Evolutionary conservation across 2,329 filamentous ascomycete species (phyloP), one percentile per base, ranked within the genome.

Genomic region (Aureobasidium mangrovei): DNA sequence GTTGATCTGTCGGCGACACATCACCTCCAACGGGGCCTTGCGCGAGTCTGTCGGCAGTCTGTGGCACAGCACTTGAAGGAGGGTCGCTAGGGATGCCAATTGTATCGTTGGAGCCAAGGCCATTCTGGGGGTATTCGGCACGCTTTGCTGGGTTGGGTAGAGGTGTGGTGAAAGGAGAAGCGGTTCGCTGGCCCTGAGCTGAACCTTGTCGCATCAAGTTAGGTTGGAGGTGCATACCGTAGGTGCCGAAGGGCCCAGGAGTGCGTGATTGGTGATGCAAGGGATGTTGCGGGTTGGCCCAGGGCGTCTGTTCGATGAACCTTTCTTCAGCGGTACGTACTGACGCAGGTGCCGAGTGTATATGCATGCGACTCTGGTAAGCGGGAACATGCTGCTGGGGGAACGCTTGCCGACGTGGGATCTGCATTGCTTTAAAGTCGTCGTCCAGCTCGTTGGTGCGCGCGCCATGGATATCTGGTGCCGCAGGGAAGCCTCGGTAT

Each of bases 401-500:
- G 35, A 56, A 59, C 3, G 60, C 53, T 43, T 56, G 57, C 32
- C 42, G 39, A 26, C 54, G 54, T 28, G 54, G 33, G 27, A 52
- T 54, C 7, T 57, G 44, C 77, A 98, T 96, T 61, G 86, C 86
- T 67, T 86, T 84, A 59, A 97, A 75, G 71, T 98, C 93, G 47
- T 91, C 85, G 54, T 95, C 88, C 44, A 93, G 72, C 64, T 96
- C 89, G 8, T 79, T 75, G 26, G 79, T 70, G 36, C 85, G 84
- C 28, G 88, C 86, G 40, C 86, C 80, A 56, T 77, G 77, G 70
- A 98, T 85, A 33, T 87, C 79, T 24, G 93, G 93, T n/a, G 91
- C 93, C 32, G 91, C 91, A 35, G 93, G 93, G 71, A 98, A 98
- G 27, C 93, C 93, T 64, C 95, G 84, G 67, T 96, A 91, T 71